Evolutionary conservation across 2,329 filamentous ascomycete genomes (phyloP), one percentile per base, ranked within the genome.

Genomic region (Pseudopyricularia cyperi): DNA sequence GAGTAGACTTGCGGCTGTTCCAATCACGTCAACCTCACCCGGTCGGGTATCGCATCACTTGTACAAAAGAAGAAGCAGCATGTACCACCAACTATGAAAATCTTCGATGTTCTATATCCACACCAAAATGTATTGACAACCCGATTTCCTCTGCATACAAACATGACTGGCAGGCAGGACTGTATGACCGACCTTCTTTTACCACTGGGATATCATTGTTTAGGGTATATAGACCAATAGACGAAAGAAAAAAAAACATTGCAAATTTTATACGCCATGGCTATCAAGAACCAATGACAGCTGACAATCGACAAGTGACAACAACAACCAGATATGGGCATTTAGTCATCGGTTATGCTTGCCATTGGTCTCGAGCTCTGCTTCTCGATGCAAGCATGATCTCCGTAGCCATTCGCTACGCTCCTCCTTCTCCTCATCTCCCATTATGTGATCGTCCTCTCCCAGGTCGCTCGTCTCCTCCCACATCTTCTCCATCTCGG

Each of bases 391-490:
- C 15, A 62, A 56, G 54, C 72, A 75, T 49, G 60, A 62, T 49
- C 66, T 63, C 55, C 53, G 53, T 17, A 61, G 51, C 63, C 65
- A 57, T 42, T 66, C 66, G 35, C 62, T 60, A 53, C 73, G 74
- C 53, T 77, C 75, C 6, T 68, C 66, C 51, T 65, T 64, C 60
- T 97, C 93, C 66, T 98, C 93, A 44, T 77, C 75, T 26, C 85
- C 82, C 52, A 85, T 73, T 48, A 85, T 71, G 60, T 83, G 85
- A 62, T 98, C 93, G 63, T 98, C 93, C 55, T 93, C 87, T 4
- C 85, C 87, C 55, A 91, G 74, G 57, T 93, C 88, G 61, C 88
- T 95, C 17, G 82, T 84, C 63, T 95, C 89, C 39, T 93, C 88
- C 85, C 87, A 94, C 57, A 94, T 69, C 68, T 81, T 87, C 56